Base-by-base conservation (phyloP, 768 basidiomycete species). In the Boletus insuetus region DNA sequence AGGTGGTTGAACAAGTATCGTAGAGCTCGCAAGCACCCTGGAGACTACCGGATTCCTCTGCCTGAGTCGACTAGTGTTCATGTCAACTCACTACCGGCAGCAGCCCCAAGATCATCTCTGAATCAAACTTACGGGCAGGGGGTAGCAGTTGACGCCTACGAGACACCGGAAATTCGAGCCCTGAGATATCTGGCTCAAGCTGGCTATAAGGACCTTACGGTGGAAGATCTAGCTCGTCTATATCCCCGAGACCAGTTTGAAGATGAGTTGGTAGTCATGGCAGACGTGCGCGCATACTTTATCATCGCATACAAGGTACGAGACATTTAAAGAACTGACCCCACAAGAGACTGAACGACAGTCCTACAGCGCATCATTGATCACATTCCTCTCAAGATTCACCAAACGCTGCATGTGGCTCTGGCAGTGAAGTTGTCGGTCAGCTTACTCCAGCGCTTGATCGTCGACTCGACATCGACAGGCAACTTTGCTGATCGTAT, bases 241-340 rank as follows among this genome's bases (percentile, higher is more conserved):
- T 32, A 32, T n/a, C 60, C 67, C 40, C 46, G 47, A 26, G 66
- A 74, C 54, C 20, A 31, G 0, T 76, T 67, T 55, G 69, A 73
- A 38, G 74, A 78, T 14, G 84, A 82, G 47, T 52, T 84, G 14
- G 55, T 62, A 3, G 74, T 84, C 7, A 82, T 82, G 78, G 79
- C 82, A 0, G 77, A 78, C 17, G 79, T 83, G 0, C 74, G 77
- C 0, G 83, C 81, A 6, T 86, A 82, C 56, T 84, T 79, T 62
- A 75, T 81, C 38, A 74, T 84, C 0, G 76, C 82, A 8, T 78
- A 74, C 69, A 79, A 81, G 74, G 83, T 81, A 54, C 19, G 68
- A 1, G 13, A n/a, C 52, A 43, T 16, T 20, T 4, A 20, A 6
- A 4, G n/a, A 32, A 19, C 7, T 17, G 17, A 54, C 16, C 0